These are phyloP conservation scores for Cryptococcus depauperatus DNA, from an alignment of 1,284 basidiomycete genomes.

Conservation along the genomic window DNA sequence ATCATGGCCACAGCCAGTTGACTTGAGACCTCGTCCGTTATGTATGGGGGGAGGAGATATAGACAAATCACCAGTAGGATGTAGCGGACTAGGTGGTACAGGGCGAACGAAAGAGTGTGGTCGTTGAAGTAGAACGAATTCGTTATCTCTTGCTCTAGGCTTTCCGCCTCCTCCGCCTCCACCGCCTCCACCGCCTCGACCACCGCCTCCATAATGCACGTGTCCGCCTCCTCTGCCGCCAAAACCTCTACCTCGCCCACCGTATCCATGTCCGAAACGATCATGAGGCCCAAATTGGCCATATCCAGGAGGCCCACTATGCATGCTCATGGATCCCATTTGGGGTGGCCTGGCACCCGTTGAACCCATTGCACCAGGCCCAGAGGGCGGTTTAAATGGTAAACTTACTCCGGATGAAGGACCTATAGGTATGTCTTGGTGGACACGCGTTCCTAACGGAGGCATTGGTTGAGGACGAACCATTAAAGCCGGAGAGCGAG, in stretches of 20 bases:
- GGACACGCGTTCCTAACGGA: not conserved
- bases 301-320: not conserved
- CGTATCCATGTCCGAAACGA: not conserved
- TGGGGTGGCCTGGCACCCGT: not conserved
- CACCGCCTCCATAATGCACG: slow-evolving; percentile 4
- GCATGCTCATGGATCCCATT: not conserved
- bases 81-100: not conserved
- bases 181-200: slow-evolving; percentile 17
- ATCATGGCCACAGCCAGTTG: not conserved
- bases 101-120: slow-evolving; percentile 26
- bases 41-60: not conserved
- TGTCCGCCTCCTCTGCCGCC: slow-evolving; percentile 1
- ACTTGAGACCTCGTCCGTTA: not conserved
- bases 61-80: not conserved
- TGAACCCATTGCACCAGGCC: not conserved
- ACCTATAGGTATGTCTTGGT: not conserved
- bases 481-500: not conserved
- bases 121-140: slow-evolving; percentile 36
- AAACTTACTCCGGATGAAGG: slow-evolving; percentile 1
- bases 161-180: slow-evolving; percentile 9
- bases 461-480: slow-evolving; percentile 2
- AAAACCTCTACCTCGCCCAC: not conserved
- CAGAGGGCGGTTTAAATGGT: not conserved
- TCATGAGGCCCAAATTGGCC: not conserved
- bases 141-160: slow-evolving; percentile 10